Evolutionary conservation across 768 basidiomycete species (phyloP).

Genomic region (Mycena haematopus): DNA sequence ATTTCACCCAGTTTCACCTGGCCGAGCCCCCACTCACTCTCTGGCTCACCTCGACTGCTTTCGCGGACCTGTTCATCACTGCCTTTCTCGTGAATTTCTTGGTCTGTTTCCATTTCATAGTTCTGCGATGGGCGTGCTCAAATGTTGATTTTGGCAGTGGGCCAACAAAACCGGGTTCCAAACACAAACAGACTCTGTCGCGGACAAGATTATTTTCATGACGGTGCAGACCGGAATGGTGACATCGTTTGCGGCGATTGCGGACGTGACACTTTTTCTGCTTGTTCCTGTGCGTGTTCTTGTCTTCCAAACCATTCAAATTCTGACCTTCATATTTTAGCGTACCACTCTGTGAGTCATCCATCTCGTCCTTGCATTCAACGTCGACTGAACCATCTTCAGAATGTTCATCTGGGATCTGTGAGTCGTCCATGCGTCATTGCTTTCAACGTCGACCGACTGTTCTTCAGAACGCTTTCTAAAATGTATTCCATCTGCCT

Average conservation of each 20-base stretch:
- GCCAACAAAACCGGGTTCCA: slow-evolving; percentile 25
- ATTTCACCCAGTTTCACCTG: slow-evolving; percentile 1
- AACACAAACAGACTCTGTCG: slow-evolving; percentile 27
- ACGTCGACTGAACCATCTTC: too few relatives aligned
- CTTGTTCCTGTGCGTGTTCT: slow-evolving; percentile 11
- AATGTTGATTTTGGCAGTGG: slow-evolving; percentile 10
- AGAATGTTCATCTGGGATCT: too few relatives aligned
- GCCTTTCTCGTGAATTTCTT: slow-evolving; percentile 27
- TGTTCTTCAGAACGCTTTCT: slow-evolving; percentile 6
- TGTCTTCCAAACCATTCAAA: background rate
- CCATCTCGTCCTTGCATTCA: too few relatives aligned
- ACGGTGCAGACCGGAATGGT: slow-evolving; percentile 29
- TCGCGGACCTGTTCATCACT: slow-evolving; percentile 30
- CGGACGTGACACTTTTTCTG: slow-evolving; percentile 23
- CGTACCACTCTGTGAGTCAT: slow-evolving; percentile 14
- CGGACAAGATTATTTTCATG: slow-evolving; percentile 29
- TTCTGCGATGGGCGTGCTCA: background rate
- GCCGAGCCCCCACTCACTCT: slow-evolving; percentile 11
- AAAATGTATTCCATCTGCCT: slow-evolving; percentile 28
- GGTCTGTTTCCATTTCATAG: background rate
- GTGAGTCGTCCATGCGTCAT: too few relatives aligned
- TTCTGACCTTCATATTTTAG: background rate
- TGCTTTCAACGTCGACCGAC: background rate
- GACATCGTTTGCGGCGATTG: slow-evolving; percentile 26
- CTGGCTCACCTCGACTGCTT: slow-evolving; percentile 25